Conservation (phyloP, 805 yeast genomes). For the Kuraishia floccosa region DNA sequence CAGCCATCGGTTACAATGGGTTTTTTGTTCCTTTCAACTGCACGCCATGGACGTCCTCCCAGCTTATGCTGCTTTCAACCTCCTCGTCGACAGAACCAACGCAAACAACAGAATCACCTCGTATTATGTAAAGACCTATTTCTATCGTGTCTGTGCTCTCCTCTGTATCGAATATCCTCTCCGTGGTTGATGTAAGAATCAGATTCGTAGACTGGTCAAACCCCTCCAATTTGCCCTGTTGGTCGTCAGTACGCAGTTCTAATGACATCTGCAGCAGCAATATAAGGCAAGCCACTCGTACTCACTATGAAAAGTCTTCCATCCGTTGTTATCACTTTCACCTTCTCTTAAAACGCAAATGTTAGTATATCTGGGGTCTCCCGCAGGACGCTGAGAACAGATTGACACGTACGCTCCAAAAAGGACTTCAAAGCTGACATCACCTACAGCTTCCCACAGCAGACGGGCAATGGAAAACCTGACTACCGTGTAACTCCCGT, state of each 20-base stretch:
- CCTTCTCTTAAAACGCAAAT: constrained; percentile 25
- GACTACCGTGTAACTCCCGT: too few species aligned
- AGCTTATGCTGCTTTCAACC: constrained; percentile 26
- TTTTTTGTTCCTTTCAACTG: constrained; percentile 18
- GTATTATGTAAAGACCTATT: constrained; percentile 37
- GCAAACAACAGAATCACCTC: constrained; percentile 51
- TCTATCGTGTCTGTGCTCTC: constrained; percentile 24
- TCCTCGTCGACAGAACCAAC: constrained; percentile 41
- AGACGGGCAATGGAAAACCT: too few species aligned
- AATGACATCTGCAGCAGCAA: too few species aligned
- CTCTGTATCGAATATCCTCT: constrained; percentile 34
- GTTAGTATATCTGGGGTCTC: constrained; percentile 5
- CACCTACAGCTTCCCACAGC: too few species aligned
- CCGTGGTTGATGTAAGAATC: constrained; percentile 37
- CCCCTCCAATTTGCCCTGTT: constrained; percentile 38
- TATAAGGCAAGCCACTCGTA: neutral
- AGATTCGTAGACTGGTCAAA: constrained; percentile 58
- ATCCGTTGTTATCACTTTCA: constrained; percentile 45
- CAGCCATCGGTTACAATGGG: constrained; percentile 8
- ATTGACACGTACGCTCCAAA: constrained; percentile 11
- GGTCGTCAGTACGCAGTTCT: constrained; percentile 5
- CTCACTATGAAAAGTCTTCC: constrained; percentile 32
- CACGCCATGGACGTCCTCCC: constrained; percentile 17
- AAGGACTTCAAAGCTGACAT: constrained; percentile 14
- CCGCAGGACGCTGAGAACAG: neutral